Base-by-base conservation (phyloP, 768 basidiomycete genomes). In the Chlorophyllum brunneum region DNA sequence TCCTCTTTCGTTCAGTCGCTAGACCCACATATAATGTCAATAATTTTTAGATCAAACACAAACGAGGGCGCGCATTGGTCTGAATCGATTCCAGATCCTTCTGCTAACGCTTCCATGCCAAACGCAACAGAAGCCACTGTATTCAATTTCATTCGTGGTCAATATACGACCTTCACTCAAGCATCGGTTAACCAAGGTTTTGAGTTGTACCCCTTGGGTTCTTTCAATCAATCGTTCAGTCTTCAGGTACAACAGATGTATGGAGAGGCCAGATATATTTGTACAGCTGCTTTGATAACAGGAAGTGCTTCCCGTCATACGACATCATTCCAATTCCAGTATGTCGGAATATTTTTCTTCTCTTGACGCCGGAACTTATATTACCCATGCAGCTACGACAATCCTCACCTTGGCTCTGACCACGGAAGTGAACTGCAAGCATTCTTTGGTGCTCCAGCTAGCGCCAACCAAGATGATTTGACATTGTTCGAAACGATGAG, bases 171-270 rank as follows among this genome's bases (percentile, higher is more conserved):
- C 11, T 53, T 74, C 22, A 66, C 65, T 1, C 45, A 63, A 0
- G 37, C 48, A 2, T 65, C 72, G 1, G 65, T 73, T 43, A 49
- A 65, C 22, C 45, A 55, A 6, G 69, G 67, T n/a, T 36, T 73
- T 7, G 51, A 57, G 4, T 57, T 66, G 6, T 76, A 76, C 50
- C 71, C 74, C 0, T 53, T 73, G 18, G 48, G 55, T 4, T 63
- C 64, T 36, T 76, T 63, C 57, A 55, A 61, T 29, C 59, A 55
- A 9, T 70, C 68, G 5, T 65, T 72, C 29, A 69, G 70, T 48
- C 61, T 70, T 7, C 72, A 74, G 54, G 72, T 67, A 7, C 71
- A 73, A 43, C 71, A 73, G 54, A 75, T 76, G 70, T 76, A 75
- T 54, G 74, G 74, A 24, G 74, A 76, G 50, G 65, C 65, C 47